phyloP scores from a whole-genome alignment of 2,329 filamentous ascomycete genomes.

The Claviceps sp. region DNA sequence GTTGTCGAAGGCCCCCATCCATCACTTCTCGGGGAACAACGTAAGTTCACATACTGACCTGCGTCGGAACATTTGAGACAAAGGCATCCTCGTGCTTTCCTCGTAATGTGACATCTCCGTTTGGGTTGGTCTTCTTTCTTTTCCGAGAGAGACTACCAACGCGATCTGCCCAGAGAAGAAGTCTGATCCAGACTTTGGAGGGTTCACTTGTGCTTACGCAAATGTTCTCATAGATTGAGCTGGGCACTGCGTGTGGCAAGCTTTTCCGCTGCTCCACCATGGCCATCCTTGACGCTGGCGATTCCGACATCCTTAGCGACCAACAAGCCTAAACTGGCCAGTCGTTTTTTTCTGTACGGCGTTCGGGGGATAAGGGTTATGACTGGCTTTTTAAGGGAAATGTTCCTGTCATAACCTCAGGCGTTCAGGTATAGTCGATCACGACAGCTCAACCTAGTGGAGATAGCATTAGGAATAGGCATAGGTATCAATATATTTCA shows the following conservation, averaged over 20 bases:
- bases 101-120: background rate
- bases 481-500: too few relatives aligned
- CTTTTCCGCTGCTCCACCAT: constrained; percentile 97
- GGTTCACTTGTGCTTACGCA: constrained; percentile 52
- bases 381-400: constrained; percentile 21
- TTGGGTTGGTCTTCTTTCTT: constrained; percentile 1
- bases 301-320: constrained; percentile 91
- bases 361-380: constrained; percentile 24
- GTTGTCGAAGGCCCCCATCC: constrained; percentile 86
- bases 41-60: constrained; percentile 47
- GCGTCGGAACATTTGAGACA: background rate
- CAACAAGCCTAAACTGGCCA: constrained; percentile 42
- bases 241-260: constrained; percentile 97
- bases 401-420: too few relatives aligned
- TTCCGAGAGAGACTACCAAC: constrained; percentile 14
- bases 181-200: constrained; percentile 78
- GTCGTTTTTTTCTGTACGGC: constrained; percentile 22
- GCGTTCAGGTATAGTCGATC: too few relatives aligned
- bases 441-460: too few relatives aligned
- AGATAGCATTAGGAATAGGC: too few relatives aligned
- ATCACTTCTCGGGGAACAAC: constrained; percentile 98
- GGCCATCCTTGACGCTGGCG: constrained; percentile 91
- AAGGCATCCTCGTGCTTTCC: background rate
- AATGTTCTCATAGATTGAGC: constrained; percentile 63
- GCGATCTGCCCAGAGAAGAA: constrained; percentile 77